Conservation (phyloP, 345 rosid species). For the Cardamine resedifolia region DNA sequence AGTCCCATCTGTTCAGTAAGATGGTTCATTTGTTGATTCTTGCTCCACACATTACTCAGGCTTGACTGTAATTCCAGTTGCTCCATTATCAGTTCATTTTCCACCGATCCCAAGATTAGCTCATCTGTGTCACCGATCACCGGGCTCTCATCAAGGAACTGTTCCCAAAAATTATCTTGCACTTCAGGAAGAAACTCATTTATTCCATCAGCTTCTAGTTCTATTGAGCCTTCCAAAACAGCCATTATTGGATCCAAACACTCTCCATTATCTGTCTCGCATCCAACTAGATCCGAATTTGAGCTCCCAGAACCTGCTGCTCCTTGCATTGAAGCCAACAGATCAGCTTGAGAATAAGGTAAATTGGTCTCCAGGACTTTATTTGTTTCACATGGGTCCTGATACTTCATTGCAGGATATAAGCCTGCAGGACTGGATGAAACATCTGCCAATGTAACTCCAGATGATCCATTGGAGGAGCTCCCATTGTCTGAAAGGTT, state of each 20-base stretch:
- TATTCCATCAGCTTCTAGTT: slow-evolving; percentile 40
- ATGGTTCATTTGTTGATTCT: slow-evolving; percentile 53
- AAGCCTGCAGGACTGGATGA: slow-evolving; percentile 45
- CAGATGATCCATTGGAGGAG: slow-evolving; percentile 46
- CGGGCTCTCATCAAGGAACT: slow-evolving; percentile 54
- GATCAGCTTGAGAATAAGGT: slow-evolving; percentile 24
- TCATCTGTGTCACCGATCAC: slow-evolving; percentile 60
- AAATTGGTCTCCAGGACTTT: slow-evolving; percentile 28
- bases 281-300: slow-evolving; percentile 41
- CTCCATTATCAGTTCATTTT: slow-evolving; percentile 40
- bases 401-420: slow-evolving; percentile 27
- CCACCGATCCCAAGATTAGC: slow-evolving; percentile 47
- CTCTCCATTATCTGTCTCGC: slow-evolving; percentile 47
- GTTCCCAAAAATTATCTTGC: slow-evolving; percentile 65
- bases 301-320: slow-evolving; percentile 37
- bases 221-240: slow-evolving; percentile 42
- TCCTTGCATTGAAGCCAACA: slow-evolving; percentile 39
- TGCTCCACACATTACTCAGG: slow-evolving; percentile 46
- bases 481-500: slow-evolving; percentile 44
- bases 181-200: slow-evolving; percentile 57
- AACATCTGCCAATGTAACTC: slow-evolving; percentile 50
- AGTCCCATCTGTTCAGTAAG: slow-evolving; percentile 80
- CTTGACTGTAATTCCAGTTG: slow-evolving; percentile 39
- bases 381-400: slow-evolving; percentile 23
- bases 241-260: slow-evolving; percentile 49